Evolutionary conservation across 2,329 filamentous ascomycete genomes (phyloP).

Genomic region (Aspergillus tubingensis): DNA sequence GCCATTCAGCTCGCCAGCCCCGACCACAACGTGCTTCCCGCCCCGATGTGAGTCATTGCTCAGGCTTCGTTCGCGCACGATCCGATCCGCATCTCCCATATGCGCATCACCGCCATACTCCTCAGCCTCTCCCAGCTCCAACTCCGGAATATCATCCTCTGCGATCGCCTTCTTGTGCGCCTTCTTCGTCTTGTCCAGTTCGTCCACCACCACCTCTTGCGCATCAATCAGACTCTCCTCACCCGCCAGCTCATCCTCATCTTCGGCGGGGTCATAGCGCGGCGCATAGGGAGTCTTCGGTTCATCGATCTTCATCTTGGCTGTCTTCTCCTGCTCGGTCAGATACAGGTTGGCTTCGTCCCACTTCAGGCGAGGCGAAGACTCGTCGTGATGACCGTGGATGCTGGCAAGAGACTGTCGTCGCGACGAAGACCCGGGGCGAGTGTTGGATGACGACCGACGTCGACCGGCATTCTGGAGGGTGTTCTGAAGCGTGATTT

Average conservation of each 20-base stretch:
- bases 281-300: constrained; percentile 96
- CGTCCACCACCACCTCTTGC: constrained; percentile 68
- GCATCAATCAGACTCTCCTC: constrained; percentile 60
- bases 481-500: constrained; percentile 91
- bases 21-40: constrained; percentile 82
- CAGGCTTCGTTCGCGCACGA: constrained; percentile 44
- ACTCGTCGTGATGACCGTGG: constrained; percentile 57
- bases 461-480: constrained; percentile 89
- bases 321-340: constrained; percentile 90
- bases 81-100: constrained; percentile 46
- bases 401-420: constrained; percentile 64
- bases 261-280: constrained; percentile 86
- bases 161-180: constrained; percentile 45
- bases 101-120: constrained; percentile 50
- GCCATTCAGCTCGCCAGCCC: constrained; percentile 43
- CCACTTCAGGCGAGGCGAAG: constrained; percentile 85
- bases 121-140: constrained; percentile 92
- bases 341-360: constrained; percentile 98
- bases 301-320: constrained; percentile 98
- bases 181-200: constrained; percentile 59
- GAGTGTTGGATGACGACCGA: constrained; percentile 74
- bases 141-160: constrained; percentile 83
- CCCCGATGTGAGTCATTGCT: constrained; percentile 45
- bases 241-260: constrained; percentile 67
- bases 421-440: constrained; percentile 65